These are phyloP conservation scores for Nakazawaea pomicola DNA, from an alignment of 805 yeast genomes.

Conservation along the genomic window DNA sequence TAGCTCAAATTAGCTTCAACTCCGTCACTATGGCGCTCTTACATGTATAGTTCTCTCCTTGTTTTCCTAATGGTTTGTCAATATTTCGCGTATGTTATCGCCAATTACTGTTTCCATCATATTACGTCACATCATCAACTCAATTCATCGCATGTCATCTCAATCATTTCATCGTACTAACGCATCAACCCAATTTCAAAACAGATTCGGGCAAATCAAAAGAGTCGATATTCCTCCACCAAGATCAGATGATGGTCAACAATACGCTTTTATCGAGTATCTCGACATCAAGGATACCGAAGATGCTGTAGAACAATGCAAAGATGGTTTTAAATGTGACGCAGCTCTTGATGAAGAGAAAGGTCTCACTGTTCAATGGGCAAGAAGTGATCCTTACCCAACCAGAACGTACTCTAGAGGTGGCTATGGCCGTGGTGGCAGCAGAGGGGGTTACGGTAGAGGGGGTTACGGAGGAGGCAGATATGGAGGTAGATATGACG, in stretches of 20 bases:
- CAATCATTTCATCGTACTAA: slow-evolving; percentile 13
- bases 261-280: slow-evolving; percentile 62
- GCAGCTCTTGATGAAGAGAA: slow-evolving; percentile 33
- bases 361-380: slow-evolving; percentile 48
- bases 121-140: background rate
- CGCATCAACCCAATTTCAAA: background rate
- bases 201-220: slow-evolving; percentile 50
- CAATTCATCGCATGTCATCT: slow-evolving; percentile 11
- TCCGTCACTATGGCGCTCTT: too few relatives aligned
- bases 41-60: too few relatives aligned
- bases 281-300: slow-evolving; percentile 48
- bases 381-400: slow-evolving; percentile 48
- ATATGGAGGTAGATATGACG: slow-evolving; percentile 18
- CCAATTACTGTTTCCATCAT: slow-evolving; percentile 5
- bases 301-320: slow-evolving; percentile 41
- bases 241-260: slow-evolving; percentile 51
- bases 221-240: slow-evolving; percentile 63
- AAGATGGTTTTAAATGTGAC: slow-evolving; percentile 32
- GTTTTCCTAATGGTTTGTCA: too few relatives aligned
- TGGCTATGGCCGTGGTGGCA: slow-evolving; percentile 18
- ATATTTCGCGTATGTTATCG: too few relatives aligned
- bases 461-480: slow-evolving; percentile 7
- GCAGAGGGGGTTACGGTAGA: slow-evolving; percentile 13
- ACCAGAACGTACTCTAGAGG: slow-evolving; percentile 26
- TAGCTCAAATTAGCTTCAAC: too few relatives aligned